Base-by-base conservation (phyloP, 2,329 filamentous ascomycete species). In the Sporothrix brasiliensis region DNA sequence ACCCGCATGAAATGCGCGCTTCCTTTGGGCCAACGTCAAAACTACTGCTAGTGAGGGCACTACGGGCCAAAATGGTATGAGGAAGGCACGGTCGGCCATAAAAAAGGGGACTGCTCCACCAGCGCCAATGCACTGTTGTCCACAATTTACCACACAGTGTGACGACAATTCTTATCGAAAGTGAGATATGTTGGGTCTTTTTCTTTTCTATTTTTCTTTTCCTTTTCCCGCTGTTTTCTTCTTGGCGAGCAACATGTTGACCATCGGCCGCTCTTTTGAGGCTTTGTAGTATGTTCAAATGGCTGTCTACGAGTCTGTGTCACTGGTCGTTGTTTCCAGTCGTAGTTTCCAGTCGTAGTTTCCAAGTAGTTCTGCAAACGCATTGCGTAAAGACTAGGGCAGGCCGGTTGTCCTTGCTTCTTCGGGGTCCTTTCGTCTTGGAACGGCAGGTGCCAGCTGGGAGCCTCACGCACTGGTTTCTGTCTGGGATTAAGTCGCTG, bases 21-120 rank as follows among this genome's bases (percentile, higher is more conserved):
- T 60, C 67, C 67, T 53, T 53, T 68, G 53, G 52, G 19, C 53
- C 41, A 68, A 70, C 53, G 61, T 70, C 69, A 60, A 70, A 34
- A 70, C 61, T 58, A 53, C 61, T 61, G 52, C 69, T 70, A 70
- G 69, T 14, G 39, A 68, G 9, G 27, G 24, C 68, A 39, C 68
- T 66, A 70, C 16, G 52, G 68, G 61, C 58, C 27, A 13, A 27
- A 21, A 47, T 49, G 47, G 58, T 47, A 47, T 21, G 60, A 63
- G 56, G 56, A 50, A 30, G 19, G 27, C 5, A 44, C 9, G 21
- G 39, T 24, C 44, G 49, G 53, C 19, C 27, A n/a, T 34, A n/a
- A 30, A 50, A 65, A 49, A 21, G 44, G 61, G 44, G 24, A 4
- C 63, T 5, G 10, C 13, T 54, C 52, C 66, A 54, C 50, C 21